Conservation (phyloP, 2,329 filamentous ascomycete species). For the Fusarium gaditjirri region DNA sequence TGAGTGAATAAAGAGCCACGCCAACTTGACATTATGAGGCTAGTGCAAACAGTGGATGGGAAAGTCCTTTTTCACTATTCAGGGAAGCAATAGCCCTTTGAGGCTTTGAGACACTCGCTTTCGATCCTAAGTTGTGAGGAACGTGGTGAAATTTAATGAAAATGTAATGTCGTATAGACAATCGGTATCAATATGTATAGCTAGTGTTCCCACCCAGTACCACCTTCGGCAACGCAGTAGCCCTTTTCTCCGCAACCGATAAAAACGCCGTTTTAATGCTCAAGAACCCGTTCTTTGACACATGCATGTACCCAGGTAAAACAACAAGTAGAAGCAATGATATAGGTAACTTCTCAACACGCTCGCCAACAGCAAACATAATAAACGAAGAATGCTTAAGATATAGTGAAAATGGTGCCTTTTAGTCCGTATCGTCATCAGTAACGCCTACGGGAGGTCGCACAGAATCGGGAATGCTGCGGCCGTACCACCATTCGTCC, state of each 20-base stretch:
- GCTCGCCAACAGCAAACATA: conserved; percentile 27
- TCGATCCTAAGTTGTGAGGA: not conserved
- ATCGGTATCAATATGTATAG: conserved; percentile 40
- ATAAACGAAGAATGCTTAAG: conserved; percentile 23
- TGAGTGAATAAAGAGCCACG: conserved; percentile 14
- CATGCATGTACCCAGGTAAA: conserved; percentile 33
- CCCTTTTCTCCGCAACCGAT: conserved; percentile 37
- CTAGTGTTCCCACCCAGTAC: conserved; percentile 36
- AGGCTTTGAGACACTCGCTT: not conserved
- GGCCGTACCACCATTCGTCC: conserved; percentile 72
- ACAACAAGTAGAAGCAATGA: conserved; percentile 20
- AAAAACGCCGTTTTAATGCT: conserved; percentile 48
- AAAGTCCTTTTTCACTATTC: conserved; percentile 7
- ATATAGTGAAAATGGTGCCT: conserved; percentile 18
- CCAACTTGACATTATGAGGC: conserved; percentile 29
- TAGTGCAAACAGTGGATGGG: conserved; percentile 16
- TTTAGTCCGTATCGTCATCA: conserved; percentile 61
- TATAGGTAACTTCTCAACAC: conserved; percentile 22
- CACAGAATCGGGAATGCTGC: conserved; percentile 63
- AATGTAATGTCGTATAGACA: conserved; percentile 34
- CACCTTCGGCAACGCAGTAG: conserved; percentile 27
- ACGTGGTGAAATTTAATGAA: conserved; percentile 4
- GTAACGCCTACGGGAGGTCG: conserved; percentile 60
- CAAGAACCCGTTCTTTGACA: conserved; percentile 42
- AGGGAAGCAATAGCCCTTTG: not conserved